Evolutionary conservation across 2,329 filamentous ascomycete genomes (phyloP).

Genomic region (Fusarium miscanthi): DNA sequence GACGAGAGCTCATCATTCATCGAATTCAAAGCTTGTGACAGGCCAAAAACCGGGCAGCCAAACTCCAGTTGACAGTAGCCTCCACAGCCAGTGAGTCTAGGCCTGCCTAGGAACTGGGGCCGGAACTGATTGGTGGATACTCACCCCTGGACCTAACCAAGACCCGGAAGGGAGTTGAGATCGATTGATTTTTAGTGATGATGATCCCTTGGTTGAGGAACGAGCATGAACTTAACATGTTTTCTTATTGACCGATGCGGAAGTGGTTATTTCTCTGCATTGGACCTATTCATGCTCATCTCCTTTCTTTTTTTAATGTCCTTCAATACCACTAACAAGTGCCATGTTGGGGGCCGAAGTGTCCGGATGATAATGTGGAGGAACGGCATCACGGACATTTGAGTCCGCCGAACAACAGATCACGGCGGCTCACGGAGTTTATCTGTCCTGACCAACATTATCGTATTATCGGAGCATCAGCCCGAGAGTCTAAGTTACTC

Average conservation of each 20-base stretch:
- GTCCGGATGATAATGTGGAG: constrained; percentile 9
- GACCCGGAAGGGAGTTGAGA: constrained; percentile 5
- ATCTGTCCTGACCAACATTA: background rate
- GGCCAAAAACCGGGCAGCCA: constrained; percentile 8
- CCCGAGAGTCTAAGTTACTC: background rate
- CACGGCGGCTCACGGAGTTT: too few species aligned
- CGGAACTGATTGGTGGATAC: constrained; percentile 29
- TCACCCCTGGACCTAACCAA: constrained; percentile 20
- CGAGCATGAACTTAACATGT: constrained; percentile 8
- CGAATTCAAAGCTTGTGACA: constrained; percentile 26
- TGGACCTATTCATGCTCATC: background rate
- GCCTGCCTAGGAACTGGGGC: background rate
- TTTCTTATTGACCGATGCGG: constrained; percentile 7
- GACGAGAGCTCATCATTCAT: background rate
- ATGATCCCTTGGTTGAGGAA: constrained; percentile 9
- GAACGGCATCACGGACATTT: constrained; percentile 12
- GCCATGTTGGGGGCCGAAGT: background rate
- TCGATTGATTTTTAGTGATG: constrained; percentile 13
- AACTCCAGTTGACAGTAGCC: constrained; percentile 4
- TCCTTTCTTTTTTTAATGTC: background rate
- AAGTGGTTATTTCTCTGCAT: background rate
- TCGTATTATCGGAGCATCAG: background rate
- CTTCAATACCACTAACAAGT: background rate
- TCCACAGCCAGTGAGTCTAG: background rate
- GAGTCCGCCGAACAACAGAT: constrained; percentile 8